A percentile compares a stretch with the other conserved stretches of the same genome.
phyloP scores from a whole-genome alignment of 2,329 filamentous ascomycete genomes.

The Colletotrichum tamarilloi region DNA sequence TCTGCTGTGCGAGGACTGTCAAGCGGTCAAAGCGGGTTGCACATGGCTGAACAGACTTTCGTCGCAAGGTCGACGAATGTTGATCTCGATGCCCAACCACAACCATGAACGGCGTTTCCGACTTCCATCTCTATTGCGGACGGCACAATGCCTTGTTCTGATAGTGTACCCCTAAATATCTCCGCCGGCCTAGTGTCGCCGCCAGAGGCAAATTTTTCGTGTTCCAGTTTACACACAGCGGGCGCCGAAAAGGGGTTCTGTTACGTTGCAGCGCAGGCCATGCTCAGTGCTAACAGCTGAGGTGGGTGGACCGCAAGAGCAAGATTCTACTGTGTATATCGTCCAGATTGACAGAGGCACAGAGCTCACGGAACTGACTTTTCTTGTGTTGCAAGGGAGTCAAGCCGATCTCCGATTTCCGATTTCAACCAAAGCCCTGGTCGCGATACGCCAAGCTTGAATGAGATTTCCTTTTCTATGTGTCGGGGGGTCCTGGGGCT shows the following conservation, averaged over 20 bases:
- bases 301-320: background rate
- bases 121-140: background rate
- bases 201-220: constrained; percentile 3
- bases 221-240: background rate
- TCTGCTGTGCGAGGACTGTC: constrained; percentile 11
- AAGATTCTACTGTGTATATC: background rate
- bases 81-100: constrained; percentile 36
- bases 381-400: background rate
- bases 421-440: background rate
- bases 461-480: background rate
- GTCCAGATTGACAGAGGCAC: background rate
- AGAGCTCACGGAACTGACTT: background rate
- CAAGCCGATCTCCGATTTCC: background rate
- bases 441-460: background rate
- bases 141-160: constrained; percentile 23
- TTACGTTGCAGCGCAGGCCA: background rate
- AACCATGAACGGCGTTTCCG: constrained; percentile 16
- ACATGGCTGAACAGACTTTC: constrained; percentile 33
- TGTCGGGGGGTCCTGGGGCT: background rate
- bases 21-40: constrained; percentile 21
- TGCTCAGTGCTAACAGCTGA: background rate
- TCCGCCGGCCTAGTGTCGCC: constrained; percentile 6
- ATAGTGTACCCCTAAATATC: constrained; percentile 15
- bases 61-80: constrained; percentile 22
- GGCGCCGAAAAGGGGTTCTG: constrained; percentile 1